phyloP scores from a whole-genome alignment of 2,329 filamentous ascomycete species.

The Aspergillus sp. region DNA sequence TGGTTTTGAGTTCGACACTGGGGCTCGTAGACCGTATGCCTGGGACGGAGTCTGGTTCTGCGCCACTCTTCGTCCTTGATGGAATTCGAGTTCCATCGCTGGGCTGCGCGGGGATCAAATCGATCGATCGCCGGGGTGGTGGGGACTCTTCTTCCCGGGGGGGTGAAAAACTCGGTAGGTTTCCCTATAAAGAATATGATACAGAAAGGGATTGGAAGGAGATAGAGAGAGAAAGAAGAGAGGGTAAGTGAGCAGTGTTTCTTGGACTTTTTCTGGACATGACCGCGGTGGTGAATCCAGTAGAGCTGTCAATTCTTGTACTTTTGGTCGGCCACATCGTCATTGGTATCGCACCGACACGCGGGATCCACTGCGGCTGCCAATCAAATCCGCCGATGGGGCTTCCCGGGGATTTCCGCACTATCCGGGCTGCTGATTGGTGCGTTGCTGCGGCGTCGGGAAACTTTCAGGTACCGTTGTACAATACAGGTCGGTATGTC shows the following conservation, averaged over 20 bases:
- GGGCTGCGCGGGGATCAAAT: neutral
- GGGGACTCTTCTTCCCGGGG: neutral
- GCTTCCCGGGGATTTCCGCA: neutral
- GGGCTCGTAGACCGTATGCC: neutral
- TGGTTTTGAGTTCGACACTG: slow-evolving; percentile 4
- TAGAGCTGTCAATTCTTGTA: slow-evolving; percentile 23
- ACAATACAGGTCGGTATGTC: neutral
- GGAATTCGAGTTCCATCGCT: neutral
- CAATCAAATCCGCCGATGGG: neutral
- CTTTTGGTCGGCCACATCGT: slow-evolving; percentile 2
- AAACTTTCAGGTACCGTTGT: neutral
- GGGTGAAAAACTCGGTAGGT: too few species aligned
- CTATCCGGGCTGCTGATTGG: neutral
- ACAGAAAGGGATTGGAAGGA: neutral
- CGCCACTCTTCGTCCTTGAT: slow-evolving; percentile 1
- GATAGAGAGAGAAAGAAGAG: neutral
- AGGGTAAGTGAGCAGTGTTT: neutral
- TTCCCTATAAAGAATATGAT: neutral
- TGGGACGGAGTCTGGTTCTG: neutral
- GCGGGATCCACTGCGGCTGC: neutral
- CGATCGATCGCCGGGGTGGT: neutral
- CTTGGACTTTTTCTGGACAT: neutral
- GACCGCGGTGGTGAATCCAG: neutral
- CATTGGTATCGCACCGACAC: neutral
- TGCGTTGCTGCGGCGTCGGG: neutral